Percentiles rank a stretch among this genome's conserved stretches.
Conservation (phyloP, 805 yeast genomes). For the Candida stauntonica region DNA sequence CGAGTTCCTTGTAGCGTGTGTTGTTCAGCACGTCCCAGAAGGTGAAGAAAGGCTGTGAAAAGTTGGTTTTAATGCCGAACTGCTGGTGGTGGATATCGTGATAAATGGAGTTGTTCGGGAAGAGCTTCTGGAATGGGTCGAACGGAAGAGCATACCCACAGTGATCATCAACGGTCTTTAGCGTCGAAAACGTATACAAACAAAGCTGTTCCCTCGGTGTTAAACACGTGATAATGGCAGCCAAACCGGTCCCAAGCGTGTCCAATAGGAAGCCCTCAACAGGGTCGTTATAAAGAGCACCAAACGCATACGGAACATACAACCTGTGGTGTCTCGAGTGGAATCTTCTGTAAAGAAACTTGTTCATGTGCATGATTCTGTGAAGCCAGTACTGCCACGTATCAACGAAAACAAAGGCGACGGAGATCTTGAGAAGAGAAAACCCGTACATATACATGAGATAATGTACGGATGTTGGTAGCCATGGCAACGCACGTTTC, state of each 20-base stretch:
- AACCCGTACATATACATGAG: slow-evolving; percentile 58
- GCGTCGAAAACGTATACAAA: slow-evolving; percentile 80
- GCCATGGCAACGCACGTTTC: slow-evolving; percentile 23
- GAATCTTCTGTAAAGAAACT: slow-evolving; percentile 67
- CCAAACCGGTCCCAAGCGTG: slow-evolving; percentile 87
- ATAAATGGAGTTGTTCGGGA: slow-evolving; percentile 93
- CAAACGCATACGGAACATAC: slow-evolving; percentile 95
- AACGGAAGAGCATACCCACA: slow-evolving; percentile 95
- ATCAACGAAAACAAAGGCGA: slow-evolving; percentile 76
- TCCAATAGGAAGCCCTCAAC: slow-evolving; percentile 91
- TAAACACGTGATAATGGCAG: slow-evolving; percentile 57
- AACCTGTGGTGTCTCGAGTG: slow-evolving; percentile 94
- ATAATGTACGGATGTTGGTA: slow-evolving; percentile 48
- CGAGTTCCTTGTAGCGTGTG: slow-evolving; percentile 67
- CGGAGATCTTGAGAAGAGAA: slow-evolving; percentile 49
- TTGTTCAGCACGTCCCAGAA: slow-evolving; percentile 79
- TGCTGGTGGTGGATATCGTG: slow-evolving; percentile 98
- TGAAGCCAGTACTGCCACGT: slow-evolving; percentile 95
- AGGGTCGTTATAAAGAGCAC: slow-evolving; percentile 93
- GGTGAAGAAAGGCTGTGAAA: slow-evolving; percentile 92
- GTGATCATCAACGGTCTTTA: slow-evolving; percentile 97
- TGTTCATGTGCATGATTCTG: slow-evolving; percentile 81
- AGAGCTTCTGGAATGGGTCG: slow-evolving; percentile 84
- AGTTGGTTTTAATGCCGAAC: slow-evolving; percentile 91
- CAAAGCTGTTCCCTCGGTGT: slow-evolving; percentile 73